phyloP scores from a whole-genome alignment of 78 protist genomes.

The Dictyostelium brefeldianum region DNA sequence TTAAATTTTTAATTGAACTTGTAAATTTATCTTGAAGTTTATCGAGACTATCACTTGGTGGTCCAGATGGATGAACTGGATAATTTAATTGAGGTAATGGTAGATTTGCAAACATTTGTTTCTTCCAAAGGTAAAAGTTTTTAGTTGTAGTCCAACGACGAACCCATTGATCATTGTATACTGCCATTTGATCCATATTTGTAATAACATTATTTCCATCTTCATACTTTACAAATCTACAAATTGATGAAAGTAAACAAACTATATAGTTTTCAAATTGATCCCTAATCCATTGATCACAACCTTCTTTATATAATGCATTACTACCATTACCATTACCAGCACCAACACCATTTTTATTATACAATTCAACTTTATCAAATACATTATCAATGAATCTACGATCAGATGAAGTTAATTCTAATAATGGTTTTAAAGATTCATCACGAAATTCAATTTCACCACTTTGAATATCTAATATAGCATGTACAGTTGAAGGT shows the following conservation, averaged over 20 bases:
- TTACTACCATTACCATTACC: not conserved
- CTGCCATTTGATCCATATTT: slow-evolving; percentile 12
- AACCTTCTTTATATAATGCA: not conserved
- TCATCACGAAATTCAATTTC: slow-evolving; percentile 57
- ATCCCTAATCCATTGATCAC: slow-evolving; percentile 62
- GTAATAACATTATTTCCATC: slow-evolving; percentile 43
- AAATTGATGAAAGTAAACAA: slow-evolving; percentile 16
- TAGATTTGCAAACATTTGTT: slow-evolving; percentile 5
- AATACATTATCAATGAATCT: slow-evolving; percentile 54
- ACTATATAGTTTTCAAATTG: slow-evolving; percentile 46
- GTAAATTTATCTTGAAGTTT: slow-evolving; percentile 53
- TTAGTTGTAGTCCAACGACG: slow-evolving; percentile 29
- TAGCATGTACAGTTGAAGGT: slow-evolving; percentile 50
- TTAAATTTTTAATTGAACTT: slow-evolving; percentile 33
- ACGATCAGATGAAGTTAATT: slow-evolving; percentile 44
- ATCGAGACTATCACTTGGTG: slow-evolving; percentile 55
- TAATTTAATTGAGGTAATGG: slow-evolving; percentile 36
- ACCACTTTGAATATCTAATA: slow-evolving; percentile 64
- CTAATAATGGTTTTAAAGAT: slow-evolving; percentile 41
- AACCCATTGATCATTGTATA: slow-evolving; percentile 44
- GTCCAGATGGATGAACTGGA: slow-evolving; percentile 77
- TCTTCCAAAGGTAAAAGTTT: slow-evolving; percentile 53
- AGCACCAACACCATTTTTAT: not conserved
- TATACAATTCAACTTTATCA: slow-evolving; percentile 19
- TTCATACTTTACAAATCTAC: slow-evolving; percentile 12